Conservation (phyloP, 768 basidiomycete species). For the Sarcodon aspratus region DNA sequence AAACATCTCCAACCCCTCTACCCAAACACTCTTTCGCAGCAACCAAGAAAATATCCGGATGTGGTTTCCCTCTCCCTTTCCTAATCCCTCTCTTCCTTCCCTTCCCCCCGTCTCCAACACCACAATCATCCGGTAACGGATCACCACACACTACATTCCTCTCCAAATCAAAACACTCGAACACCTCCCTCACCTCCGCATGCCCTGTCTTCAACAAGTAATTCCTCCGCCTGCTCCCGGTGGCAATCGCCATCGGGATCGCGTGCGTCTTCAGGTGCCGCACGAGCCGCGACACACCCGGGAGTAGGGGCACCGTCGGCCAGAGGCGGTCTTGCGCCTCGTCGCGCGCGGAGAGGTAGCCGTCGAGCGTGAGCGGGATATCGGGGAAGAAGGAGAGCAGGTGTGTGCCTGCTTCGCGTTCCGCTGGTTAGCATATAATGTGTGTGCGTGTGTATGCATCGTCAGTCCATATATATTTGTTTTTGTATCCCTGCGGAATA, state of each 20-base stretch:
- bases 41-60: conserved; percentile 70
- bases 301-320: conserved; percentile 63
- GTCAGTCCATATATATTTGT: neutral
- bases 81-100: conserved; percentile 20
- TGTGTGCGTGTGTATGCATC: no score
- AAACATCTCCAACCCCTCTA: conserved; percentile 35
- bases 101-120: neutral
- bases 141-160: conserved; percentile 50
- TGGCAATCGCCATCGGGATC: conserved; percentile 76
- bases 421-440: conserved; percentile 31
- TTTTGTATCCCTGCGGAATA: neutral
- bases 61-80: conserved; percentile 53
- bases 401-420: conserved; percentile 49
- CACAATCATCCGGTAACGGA: conserved; percentile 34
- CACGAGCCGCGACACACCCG: conserved; percentile 62
- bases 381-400: conserved; percentile 71
- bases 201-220: conserved; percentile 48
- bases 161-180: conserved; percentile 57
- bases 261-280: conserved; percentile 53
- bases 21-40: conserved; percentile 54
- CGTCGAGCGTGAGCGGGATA: conserved; percentile 49
- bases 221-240: conserved; percentile 57
- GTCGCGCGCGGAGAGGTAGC: conserved; percentile 47
- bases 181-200: conserved; percentile 42
- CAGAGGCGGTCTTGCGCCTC: conserved; percentile 50